phyloP scores from a whole-genome alignment of 768 basidiomycete genomes.

The Kwoniella europaea region DNA sequence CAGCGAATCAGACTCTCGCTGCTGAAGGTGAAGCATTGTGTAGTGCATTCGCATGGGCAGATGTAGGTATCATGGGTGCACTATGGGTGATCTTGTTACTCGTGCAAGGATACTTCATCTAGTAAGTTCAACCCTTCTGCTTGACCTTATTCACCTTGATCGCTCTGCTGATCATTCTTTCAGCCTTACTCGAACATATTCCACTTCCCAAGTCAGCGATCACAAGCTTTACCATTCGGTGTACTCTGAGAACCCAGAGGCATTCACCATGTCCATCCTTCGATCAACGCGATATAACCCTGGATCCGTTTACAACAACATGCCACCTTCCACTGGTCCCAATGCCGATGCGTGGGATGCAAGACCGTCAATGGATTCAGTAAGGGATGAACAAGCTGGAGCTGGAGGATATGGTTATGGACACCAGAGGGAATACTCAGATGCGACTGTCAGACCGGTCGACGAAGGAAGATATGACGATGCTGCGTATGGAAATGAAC shows the following conservation, averaged over 20 bases:
- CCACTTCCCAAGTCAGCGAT: constrained; percentile 73
- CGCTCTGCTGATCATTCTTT: not conserved
- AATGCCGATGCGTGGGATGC: constrained; percentile 54
- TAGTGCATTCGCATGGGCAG: constrained; percentile 88
- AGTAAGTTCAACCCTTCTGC: constrained; percentile 41
- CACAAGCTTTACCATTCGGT: constrained; percentile 79
- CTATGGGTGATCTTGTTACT: constrained; percentile 81
- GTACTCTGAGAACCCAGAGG: constrained; percentile 63
- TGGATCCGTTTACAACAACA: constrained; percentile 40
- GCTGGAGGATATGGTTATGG: constrained; percentile 13
- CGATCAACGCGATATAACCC: constrained; percentile 49
- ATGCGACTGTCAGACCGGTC: constrained; percentile 16
- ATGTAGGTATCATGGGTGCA: constrained; percentile 86
- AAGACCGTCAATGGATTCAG: constrained; percentile 46
- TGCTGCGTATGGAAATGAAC: constrained; percentile 19
- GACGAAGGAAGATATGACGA: constrained; percentile 38
- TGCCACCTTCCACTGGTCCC: constrained; percentile 27
- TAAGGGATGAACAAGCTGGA: constrained; percentile 31
- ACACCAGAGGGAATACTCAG: constrained; percentile 19
- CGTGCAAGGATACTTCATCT: constrained; percentile 68
- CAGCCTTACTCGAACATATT: constrained; percentile 68
- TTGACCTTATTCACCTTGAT: not conserved
- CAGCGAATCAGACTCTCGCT: constrained; percentile 46
- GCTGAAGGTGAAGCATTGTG: constrained; percentile 74
- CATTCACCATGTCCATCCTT: constrained; percentile 57